Percentiles rank a stretch among this genome's conserved stretches.
Evolutionary conservation across 768 basidiomycete genomes (phyloP).

Genomic region (Podaxis mareebaensis): DNA sequence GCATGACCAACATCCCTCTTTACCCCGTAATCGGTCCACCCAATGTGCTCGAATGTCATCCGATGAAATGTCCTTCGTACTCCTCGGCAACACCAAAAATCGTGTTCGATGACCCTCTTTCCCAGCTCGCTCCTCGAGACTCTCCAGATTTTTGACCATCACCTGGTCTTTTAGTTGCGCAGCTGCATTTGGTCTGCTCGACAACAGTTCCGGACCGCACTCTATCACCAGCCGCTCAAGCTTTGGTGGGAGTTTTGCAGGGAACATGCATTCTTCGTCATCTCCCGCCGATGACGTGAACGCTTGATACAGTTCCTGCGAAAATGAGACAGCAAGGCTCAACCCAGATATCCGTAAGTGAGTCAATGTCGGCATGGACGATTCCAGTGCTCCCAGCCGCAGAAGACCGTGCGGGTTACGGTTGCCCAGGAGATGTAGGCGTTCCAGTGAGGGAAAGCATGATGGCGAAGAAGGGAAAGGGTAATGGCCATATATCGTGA

Average conservation of each 20-base stretch:
- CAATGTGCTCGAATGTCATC: slow-evolving; percentile 8
- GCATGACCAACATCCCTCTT: slow-evolving; percentile 13
- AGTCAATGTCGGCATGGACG: slow-evolving; percentile 39
- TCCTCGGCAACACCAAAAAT: slow-evolving; percentile 2
- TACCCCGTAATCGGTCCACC: slow-evolving; percentile 9
- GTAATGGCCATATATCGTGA: slow-evolving; percentile 50
- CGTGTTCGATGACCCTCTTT: slow-evolving; percentile 2
- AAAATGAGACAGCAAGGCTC: slow-evolving; percentile 40
- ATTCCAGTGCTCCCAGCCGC: slow-evolving; percentile 35
- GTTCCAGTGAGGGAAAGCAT: slow-evolving; percentile 37
- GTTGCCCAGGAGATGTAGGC: slow-evolving; percentile 49
- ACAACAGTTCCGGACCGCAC: slow-evolving; percentile 25
- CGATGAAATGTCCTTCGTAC: background rate
- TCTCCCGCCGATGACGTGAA: slow-evolving; percentile 15
- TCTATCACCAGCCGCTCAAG: slow-evolving; percentile 28
- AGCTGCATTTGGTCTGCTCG: slow-evolving; percentile 12
- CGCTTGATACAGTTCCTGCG: slow-evolving; percentile 39
- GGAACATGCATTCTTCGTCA: slow-evolving; percentile 20
- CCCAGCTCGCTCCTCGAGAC: slow-evolving; percentile 1
- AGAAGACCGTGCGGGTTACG: slow-evolving; percentile 51
- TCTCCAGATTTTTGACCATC: slow-evolving; percentile 30
- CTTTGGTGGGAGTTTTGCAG: slow-evolving; percentile 27
- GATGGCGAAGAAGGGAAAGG: slow-evolving; percentile 41
- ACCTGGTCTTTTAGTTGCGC: slow-evolving; percentile 26
- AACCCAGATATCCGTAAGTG: slow-evolving; percentile 45